Evolutionary conservation across 495 filamentous ascomycete species (phyloP).

Genomic region (Immersiella caudata): DNA sequence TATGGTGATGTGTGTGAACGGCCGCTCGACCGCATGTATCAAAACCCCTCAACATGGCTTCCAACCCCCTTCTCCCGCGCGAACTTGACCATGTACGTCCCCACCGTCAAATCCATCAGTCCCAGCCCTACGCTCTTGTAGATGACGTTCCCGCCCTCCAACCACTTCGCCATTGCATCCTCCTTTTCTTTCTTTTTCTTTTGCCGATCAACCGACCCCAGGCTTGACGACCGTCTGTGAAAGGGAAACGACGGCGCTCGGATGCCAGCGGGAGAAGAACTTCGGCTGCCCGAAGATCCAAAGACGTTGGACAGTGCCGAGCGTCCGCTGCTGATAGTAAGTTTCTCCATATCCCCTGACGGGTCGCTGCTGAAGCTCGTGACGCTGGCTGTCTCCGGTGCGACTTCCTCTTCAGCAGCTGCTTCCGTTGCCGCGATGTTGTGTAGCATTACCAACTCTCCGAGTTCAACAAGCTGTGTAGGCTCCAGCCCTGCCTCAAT

Average conservation of each 20-base stretch:
- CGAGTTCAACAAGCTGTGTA: constrained; percentile 76
- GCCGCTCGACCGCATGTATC: background rate
- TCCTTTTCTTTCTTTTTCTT: constrained; percentile 48
- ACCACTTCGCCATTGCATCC: constrained; percentile 67
- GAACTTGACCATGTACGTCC: constrained; percentile 71
- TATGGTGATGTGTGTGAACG: too few relatives aligned
- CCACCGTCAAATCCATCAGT: constrained; percentile 79
- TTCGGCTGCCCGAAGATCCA: constrained; percentile 33
- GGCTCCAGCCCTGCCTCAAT: constrained; percentile 73
- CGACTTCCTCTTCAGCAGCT: constrained; percentile 13
- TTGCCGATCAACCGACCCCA: constrained; percentile 23
- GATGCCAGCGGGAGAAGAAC: constrained; percentile 31
- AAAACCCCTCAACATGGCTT: constrained; percentile 73
- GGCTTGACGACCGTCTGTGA: constrained; percentile 30
- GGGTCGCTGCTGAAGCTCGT: constrained; percentile 24
- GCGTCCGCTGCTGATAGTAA: constrained; percentile 30
- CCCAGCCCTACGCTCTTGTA: constrained; percentile 83
- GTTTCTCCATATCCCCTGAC: constrained; percentile 26
- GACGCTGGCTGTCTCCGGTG: constrained; percentile 25
- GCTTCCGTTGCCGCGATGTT: constrained; percentile 33
- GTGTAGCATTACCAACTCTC: constrained; percentile 73
- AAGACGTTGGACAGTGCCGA: constrained; percentile 37
- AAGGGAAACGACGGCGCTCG: constrained; percentile 20
- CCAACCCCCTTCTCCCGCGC: constrained; percentile 74
- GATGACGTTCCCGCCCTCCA: constrained; percentile 80